phyloP scores from a whole-genome alignment of 768 basidiomycete species.

The Nidularia sp. region DNA sequence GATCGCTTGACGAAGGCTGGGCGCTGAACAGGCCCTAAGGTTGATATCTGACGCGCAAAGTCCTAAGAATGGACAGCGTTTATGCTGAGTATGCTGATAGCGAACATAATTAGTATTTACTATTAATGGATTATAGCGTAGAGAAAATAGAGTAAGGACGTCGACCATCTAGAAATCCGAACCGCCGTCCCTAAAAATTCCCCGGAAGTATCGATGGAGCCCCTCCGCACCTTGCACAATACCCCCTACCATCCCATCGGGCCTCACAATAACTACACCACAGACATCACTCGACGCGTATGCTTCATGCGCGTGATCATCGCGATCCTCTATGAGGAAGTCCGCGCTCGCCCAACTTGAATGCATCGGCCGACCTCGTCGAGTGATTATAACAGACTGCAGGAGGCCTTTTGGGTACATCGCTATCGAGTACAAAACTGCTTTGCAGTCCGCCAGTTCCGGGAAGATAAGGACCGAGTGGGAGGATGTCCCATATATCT shows the following conservation, averaged over 20 bases:
- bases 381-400: conserved; percentile 22
- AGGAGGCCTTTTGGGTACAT: conserved; percentile 17
- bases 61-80: too few species aligned
- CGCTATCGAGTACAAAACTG: conserved; percentile 9
- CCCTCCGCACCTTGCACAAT: conserved; percentile 25
- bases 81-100: too few species aligned
- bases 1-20: too few species aligned
- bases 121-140: too few species aligned
- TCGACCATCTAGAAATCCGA: background rate
- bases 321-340: conserved; percentile 28
- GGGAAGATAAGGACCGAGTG: conserved; percentile 41
- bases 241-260: conserved; percentile 42
- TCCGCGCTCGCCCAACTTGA: conserved; percentile 11
- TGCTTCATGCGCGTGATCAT: conserved; percentile 31
- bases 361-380: conserved; percentile 7
- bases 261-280: conserved; percentile 34
- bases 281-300: conserved; percentile 29
- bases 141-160: too few species aligned
- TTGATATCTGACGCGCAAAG: too few species aligned
- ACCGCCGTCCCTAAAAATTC: conserved; percentile 15
- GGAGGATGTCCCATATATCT: conserved; percentile 23
- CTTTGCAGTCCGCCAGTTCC: conserved; percentile 13
- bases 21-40: too few species aligned
- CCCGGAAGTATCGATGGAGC: conserved; percentile 26
- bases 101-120: too few species aligned